Percentiles rank a stretch among this genome's conserved stretches.
These are phyloP conservation scores for Sporothrix brasiliensis DNA, from an alignment of 2,329 filamentous ascomycete genomes.

Conservation along the genomic window DNA sequence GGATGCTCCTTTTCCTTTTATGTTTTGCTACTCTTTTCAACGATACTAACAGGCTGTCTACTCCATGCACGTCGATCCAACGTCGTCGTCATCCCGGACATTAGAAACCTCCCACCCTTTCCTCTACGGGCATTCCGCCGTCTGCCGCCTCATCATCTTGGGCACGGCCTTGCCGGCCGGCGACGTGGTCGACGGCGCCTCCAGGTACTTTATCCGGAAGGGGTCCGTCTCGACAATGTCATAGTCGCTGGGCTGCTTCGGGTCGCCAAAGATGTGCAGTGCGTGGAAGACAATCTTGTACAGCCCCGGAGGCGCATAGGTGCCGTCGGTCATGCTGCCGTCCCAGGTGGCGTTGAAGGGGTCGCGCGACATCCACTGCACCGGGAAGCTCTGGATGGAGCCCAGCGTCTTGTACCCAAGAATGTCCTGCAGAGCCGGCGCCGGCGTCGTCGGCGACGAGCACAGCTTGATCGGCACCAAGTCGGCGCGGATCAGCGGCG, in stretches of 20 bases:
- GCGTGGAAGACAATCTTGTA: slow-evolving; percentile 56
- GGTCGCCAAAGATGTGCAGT: slow-evolving; percentile 56
- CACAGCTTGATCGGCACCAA: slow-evolving; percentile 47
- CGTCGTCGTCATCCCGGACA: too few species aligned
- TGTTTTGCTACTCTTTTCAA: neutral
- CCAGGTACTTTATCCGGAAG: slow-evolving; percentile 52
- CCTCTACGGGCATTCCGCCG: neutral
- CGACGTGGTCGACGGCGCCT: neutral
- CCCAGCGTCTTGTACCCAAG: slow-evolving; percentile 50
- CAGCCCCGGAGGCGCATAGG: slow-evolving; percentile 52
- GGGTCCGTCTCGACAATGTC: slow-evolving; percentile 48
- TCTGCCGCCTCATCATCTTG: neutral
- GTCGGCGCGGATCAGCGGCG: slow-evolving; percentile 49
- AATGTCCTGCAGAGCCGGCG: slow-evolving; percentile 35
- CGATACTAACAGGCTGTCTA: neutral
- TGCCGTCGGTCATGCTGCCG: slow-evolving; percentile 52
- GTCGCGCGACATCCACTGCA: slow-evolving; percentile 44
- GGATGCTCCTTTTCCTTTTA: neutral
- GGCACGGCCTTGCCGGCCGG: neutral
- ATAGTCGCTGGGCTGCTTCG: slow-evolving; percentile 50
- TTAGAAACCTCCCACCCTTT: too few species aligned
- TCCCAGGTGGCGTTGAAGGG: slow-evolving; percentile 46
- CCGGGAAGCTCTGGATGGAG: slow-evolving; percentile 49
- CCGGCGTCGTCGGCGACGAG: slow-evolving; percentile 29
- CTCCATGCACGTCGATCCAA: too few species aligned